These are phyloP conservation scores for Xylaria longipes DNA, from an alignment of 495 filamentous ascomycete species.

Conservation along the genomic window DNA sequence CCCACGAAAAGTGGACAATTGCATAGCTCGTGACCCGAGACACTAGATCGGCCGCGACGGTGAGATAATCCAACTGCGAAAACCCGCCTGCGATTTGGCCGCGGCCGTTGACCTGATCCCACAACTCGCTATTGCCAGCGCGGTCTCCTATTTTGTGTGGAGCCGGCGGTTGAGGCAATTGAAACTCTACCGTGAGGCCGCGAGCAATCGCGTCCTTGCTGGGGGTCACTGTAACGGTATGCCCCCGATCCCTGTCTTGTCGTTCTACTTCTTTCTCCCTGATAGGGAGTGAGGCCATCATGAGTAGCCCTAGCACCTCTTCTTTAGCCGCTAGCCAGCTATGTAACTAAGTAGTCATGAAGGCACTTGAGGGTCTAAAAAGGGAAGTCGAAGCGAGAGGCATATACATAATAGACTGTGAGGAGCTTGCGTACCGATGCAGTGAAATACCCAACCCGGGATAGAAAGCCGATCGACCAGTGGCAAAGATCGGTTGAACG, in stretches of 20 bases:
- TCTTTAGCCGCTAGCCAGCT: neutral
- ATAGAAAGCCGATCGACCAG: neutral
- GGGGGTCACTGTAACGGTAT: neutral
- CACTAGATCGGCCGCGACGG: neutral
- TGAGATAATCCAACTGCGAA: conserved; percentile 13
- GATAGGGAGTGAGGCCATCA: conserved; percentile 19
- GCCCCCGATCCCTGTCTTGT: neutral
- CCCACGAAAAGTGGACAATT: neutral
- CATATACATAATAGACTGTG: neutral
- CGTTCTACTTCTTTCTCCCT: neutral
- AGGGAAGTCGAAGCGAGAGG: neutral
- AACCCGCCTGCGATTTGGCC: conserved; percentile 2
- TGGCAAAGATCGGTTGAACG: neutral
- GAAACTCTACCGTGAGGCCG: neutral
- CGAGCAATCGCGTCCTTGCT: neutral
- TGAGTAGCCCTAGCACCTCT: conserved; percentile 2
- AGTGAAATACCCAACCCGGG: conserved; percentile 5
- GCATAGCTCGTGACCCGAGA: neutral
- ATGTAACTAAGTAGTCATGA: neutral
- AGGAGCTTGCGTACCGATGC: conserved; percentile 4
- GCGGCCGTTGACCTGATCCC: neutral
- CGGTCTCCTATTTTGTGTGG: too few species aligned
- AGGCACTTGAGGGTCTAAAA: neutral
- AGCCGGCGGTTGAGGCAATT: neutral
- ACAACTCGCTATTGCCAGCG: neutral